Conservation (phyloP, 495 filamentous ascomycete genomes). For the Talaromyces proteolyticus region DNA sequence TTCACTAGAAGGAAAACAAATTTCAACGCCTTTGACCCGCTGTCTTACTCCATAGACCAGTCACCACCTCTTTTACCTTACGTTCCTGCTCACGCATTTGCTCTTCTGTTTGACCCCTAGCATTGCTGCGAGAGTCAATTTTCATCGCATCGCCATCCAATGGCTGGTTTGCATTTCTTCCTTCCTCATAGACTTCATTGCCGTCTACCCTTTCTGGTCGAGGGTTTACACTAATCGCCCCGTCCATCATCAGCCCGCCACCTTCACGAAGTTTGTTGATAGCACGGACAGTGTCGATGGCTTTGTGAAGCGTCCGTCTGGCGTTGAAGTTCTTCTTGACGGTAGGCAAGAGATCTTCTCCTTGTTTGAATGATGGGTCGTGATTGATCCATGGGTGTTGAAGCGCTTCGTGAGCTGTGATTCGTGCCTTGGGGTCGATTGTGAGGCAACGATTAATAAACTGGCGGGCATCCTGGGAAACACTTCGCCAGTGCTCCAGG, state of each 20-base stretch:
- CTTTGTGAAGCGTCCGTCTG: slow-evolving; percentile 84
- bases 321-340: slow-evolving; percentile 99
- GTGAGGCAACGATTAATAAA: slow-evolving; percentile 90
- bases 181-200: slow-evolving; percentile 28
- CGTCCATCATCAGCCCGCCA: slow-evolving; percentile 77
- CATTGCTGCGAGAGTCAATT: slow-evolving; percentile 53
- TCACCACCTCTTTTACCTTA: slow-evolving; percentile 52
- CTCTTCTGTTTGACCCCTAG: slow-evolving; percentile 57
- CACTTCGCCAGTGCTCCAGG: slow-evolving; percentile 90
- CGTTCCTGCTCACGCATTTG: slow-evolving; percentile 59
- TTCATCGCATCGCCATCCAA: slow-evolving; percentile 33
- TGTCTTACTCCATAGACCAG: slow-evolving; percentile 48
- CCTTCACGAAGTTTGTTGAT: slow-evolving; percentile 95
- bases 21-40: neutral
- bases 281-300: slow-evolving; percentile 96
- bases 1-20: neutral
- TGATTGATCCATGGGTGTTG: slow-evolving; percentile 81
- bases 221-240: slow-evolving; percentile 59
- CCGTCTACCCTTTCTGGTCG: slow-evolving; percentile 46
- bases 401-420: slow-evolving; percentile 93
- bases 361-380: slow-evolving; percentile 19
- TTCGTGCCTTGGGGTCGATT: slow-evolving; percentile 74
- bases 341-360: slow-evolving; percentile 75
- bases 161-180: slow-evolving; percentile 20
- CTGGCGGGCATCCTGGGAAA: slow-evolving; percentile 77